A percentile compares a stretch with the other conserved stretches of the same genome.
These are phyloP conservation scores for Starmerella sirachaensis DNA, from an alignment of 805 yeast genomes.

Conservation along the genomic window DNA sequence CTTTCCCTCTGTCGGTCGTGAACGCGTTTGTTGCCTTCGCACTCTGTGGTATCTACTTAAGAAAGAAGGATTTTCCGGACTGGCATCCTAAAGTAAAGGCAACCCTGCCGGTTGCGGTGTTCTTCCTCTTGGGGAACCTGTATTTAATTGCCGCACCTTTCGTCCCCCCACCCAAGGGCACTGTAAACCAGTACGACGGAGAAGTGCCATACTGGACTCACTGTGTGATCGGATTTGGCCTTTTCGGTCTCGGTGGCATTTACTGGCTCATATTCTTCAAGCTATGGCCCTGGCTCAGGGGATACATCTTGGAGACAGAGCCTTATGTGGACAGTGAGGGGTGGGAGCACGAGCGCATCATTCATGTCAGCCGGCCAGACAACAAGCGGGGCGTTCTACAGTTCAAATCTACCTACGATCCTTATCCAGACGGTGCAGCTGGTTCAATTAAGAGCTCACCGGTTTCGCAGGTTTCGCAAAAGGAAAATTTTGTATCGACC, in stretches of 20 bases:
- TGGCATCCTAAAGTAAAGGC: conserved; percentile 58
- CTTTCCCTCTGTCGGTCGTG: conserved; percentile 71
- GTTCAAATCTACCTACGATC: background rate
- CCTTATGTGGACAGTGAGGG: conserved; percentile 12
- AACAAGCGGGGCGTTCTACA: background rate
- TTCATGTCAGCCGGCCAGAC: background rate
- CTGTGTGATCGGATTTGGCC: conserved; percentile 72
- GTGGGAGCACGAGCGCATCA: conserved; percentile 9
- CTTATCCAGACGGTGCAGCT: too few species aligned
- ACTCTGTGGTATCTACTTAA: conserved; percentile 43
- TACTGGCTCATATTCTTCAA: conserved; percentile 59
- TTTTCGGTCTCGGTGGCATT: conserved; percentile 43
- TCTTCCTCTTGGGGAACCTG: conserved; percentile 53
- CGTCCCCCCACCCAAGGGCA: conserved; percentile 50
- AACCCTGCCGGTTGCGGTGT: conserved; percentile 35
- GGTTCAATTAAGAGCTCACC: too few species aligned
- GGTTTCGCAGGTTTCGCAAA: too few species aligned
- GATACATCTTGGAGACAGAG: conserved; percentile 19
- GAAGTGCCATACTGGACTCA: conserved; percentile 72
- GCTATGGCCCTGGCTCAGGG: conserved; percentile 38
- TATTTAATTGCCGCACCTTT: conserved; percentile 69
- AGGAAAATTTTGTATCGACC: too few species aligned
- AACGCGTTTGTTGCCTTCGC: conserved; percentile 55
- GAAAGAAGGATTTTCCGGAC: conserved; percentile 19
- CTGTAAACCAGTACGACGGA: conserved; percentile 43